Conservation (phyloP, 208 protist species). For the Trypanosoma caninum region DNA sequence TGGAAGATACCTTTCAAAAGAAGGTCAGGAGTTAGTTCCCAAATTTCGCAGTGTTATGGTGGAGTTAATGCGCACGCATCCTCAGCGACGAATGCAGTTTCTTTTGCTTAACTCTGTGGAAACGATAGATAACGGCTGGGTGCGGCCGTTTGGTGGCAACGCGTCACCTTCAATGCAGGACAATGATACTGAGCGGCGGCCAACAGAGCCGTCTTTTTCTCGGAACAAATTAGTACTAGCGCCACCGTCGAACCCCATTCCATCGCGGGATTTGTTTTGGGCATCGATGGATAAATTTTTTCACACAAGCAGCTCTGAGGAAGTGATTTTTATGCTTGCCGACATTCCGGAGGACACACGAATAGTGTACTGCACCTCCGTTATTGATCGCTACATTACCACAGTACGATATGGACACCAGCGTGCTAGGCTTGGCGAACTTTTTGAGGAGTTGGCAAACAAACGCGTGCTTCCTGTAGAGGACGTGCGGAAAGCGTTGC, state of each 20-base stretch:
- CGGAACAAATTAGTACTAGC: constrained; percentile 11
- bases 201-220: neutral
- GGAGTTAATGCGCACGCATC: constrained; percentile 53
- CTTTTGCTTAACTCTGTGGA: constrained; percentile 68
- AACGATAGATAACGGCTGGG: constrained; percentile 82
- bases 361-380: constrained; percentile 53
- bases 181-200: constrained; percentile 11
- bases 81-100: constrained; percentile 74
- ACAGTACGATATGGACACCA: constrained; percentile 63
- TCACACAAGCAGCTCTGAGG: constrained; percentile 46
- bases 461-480: constrained; percentile 38
- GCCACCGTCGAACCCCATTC: constrained; percentile 28
- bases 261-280: constrained; percentile 66
- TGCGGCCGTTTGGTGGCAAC: constrained; percentile 49
- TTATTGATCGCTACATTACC: constrained; percentile 71
- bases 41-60: constrained; percentile 43
- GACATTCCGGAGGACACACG: constrained; percentile 38
- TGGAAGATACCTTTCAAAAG: constrained; percentile 46
- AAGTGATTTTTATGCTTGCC: constrained; percentile 42
- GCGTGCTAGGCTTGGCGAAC: constrained; percentile 65
- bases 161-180: constrained; percentile 19
- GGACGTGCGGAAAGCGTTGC: constrained; percentile 47
- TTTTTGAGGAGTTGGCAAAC: constrained; percentile 64
- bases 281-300: constrained; percentile 82
- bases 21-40: constrained; percentile 43